A percentile compares a stretch with the other conserved stretches of the same genome.
Conservation (phyloP, 768 basidiomycete species). For the Suillus plorans region DNA sequence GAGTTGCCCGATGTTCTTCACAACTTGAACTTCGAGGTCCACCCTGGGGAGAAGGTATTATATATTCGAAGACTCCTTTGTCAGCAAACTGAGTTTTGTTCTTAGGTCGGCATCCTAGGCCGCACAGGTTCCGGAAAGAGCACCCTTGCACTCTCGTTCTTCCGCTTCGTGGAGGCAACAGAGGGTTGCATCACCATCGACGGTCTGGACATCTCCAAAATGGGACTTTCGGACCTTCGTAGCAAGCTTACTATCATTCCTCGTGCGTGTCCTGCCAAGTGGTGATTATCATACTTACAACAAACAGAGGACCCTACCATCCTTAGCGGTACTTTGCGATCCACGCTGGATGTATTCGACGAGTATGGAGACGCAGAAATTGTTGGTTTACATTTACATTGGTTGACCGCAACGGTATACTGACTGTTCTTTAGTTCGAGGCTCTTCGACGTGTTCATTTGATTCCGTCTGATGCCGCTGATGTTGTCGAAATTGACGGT, state of each 20-base stretch:
- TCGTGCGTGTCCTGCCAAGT: conserved; percentile 41
- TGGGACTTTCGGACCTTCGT: conserved; percentile 82
- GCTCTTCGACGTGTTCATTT: conserved; percentile 82
- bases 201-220: conserved; percentile 72
- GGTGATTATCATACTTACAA: background rate
- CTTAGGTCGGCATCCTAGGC: conserved; percentile 67
- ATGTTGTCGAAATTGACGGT: conserved; percentile 35
- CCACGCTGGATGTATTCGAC: conserved; percentile 81
- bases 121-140: conserved; percentile 77
- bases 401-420: background rate
- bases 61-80: background rate
- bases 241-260: conserved; percentile 76
- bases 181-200: conserved; percentile 76
- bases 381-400: conserved; percentile 39
- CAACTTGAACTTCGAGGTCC: conserved; percentile 68
- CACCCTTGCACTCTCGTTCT: conserved; percentile 80
- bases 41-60: conserved; percentile 71
- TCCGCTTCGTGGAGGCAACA: conserved; percentile 87
- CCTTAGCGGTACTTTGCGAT: conserved; percentile 77
- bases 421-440: conserved; percentile 54
- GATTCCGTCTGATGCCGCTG: conserved; percentile 58
- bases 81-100: conserved; percentile 1
- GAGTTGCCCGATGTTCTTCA: conserved; percentile 87
- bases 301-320: conserved; percentile 83
- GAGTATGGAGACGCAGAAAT: conserved; percentile 86